Conservation (phyloP, 768 basidiomycete species). For the Leucosporidium scottii region DNA sequence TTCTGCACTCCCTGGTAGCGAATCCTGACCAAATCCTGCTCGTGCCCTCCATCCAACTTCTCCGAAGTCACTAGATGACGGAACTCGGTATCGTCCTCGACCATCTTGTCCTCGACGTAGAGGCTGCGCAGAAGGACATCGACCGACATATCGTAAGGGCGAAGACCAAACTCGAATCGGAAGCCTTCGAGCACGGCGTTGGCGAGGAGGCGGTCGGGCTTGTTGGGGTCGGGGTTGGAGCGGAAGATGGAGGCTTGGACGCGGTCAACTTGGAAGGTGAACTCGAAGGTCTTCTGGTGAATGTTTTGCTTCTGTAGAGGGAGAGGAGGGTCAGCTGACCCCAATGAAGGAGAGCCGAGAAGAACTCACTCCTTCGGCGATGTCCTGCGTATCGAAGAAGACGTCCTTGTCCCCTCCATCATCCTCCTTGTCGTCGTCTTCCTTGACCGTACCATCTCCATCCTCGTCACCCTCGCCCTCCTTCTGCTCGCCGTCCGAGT, state of each 20-base stretch:
- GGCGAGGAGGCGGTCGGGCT: constrained; percentile 64
- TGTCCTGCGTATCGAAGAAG: constrained; percentile 36
- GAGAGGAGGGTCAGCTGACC: neutral
- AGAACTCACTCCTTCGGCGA: constrained; percentile 33
- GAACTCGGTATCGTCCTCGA: constrained; percentile 48
- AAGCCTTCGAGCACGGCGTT: constrained; percentile 73
- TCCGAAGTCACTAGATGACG: constrained; percentile 37
- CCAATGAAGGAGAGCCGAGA: too few species aligned
- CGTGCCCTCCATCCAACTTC: constrained; percentile 27
- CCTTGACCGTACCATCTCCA: constrained; percentile 43
- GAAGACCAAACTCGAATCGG: constrained; percentile 61
- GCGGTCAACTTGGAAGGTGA: constrained; percentile 78
- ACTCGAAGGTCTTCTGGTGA: constrained; percentile 63
- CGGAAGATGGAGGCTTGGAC: constrained; percentile 73
- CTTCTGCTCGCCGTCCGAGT: constrained; percentile 42
- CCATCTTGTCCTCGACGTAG: constrained; percentile 57
- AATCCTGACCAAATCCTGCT: constrained; percentile 63
- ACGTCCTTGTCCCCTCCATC: constrained; percentile 46
- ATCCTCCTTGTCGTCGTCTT: constrained; percentile 41
- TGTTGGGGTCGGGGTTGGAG: constrained; percentile 50
- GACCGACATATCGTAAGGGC: constrained; percentile 80
- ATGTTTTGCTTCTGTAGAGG: constrained; percentile 39
- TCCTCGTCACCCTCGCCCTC: constrained; percentile 49
- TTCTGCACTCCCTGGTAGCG: constrained; percentile 72
- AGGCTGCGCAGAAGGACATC: constrained; percentile 74